Evolutionary conservation across 2,329 filamentous ascomycete species (phyloP), one percentile per base, ranked within the genome.

Genomic region (Grosmannia serpens): DNA sequence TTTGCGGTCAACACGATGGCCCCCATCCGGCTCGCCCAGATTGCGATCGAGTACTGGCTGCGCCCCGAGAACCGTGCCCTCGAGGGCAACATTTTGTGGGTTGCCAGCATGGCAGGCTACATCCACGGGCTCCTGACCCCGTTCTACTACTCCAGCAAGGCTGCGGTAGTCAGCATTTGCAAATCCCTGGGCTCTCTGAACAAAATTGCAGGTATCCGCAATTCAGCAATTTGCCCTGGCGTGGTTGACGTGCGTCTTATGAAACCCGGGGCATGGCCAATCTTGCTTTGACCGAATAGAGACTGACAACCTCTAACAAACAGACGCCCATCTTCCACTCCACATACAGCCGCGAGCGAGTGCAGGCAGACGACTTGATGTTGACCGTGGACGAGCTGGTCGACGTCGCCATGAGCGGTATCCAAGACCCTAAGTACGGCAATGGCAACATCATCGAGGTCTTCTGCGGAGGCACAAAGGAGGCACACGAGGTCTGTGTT

Each of bases 1-100:
- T 60, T 75, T 1, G 72, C 75, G 22, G 70, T 75, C 50, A 75
- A 76, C 59, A 61, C 76, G 1, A 72, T 67, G 0, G 74, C 75
- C 50, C 74, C 74, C 0, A 73, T 76, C 33, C 68, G 73, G 1
- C 60, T 67, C 1, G 74, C 73, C 0, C 74, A 76, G 62, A 60
- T 76, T 22, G 74, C 74, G 0, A 63, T 76, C 0, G 68, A 68
- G 0, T 65, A 71, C 59, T 76, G 71, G 71, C 33, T 57, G 24
- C 38, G 38, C 38, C 38, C 38, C 8, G 55, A 57, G 9, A 29
- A 57, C 27, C 55, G 55, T 10, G 47, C 24, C n/a, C 35, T 31
- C 29, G 31, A n/a, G 22, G 55, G 47, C 31, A 73, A 38, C 63
- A 69, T 31, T 69, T 67, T 10, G 58, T 62, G 75, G 2, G 62